These are phyloP conservation scores for Fusarium chlamydosporum DNA, from an alignment of 2,329 filamentous ascomycete genomes.

Conservation along the genomic window DNA sequence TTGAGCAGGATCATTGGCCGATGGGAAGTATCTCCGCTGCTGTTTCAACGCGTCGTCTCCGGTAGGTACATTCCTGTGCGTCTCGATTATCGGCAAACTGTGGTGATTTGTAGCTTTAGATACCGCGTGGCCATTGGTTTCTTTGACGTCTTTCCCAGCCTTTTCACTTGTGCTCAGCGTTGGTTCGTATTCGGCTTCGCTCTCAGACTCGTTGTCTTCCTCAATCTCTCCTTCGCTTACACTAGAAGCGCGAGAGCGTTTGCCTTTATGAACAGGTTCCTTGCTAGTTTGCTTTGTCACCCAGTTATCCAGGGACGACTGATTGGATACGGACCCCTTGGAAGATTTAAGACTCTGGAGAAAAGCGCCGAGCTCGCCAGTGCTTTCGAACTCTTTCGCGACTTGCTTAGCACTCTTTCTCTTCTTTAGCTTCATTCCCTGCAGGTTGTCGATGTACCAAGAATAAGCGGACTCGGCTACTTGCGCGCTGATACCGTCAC, in stretches of 20 bases:
- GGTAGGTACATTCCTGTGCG: conserved; percentile 47
- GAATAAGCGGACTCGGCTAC: conserved; percentile 50
- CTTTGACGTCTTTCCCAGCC: conserved; percentile 14
- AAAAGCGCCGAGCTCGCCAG: conserved; percentile 45
- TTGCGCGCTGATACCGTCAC: conserved; percentile 44
- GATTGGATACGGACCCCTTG: conserved; percentile 2
- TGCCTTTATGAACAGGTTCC: conserved; percentile 28
- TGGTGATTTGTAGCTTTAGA: conserved; percentile 11
- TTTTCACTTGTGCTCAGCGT: conserved; percentile 35
- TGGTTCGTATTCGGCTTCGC: conserved; percentile 50
- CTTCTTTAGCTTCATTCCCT: conserved; percentile 54
- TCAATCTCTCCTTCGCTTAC: conserved; percentile 39
- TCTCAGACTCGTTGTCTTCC: conserved; percentile 42
- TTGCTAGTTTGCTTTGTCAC: conserved; percentile 16
- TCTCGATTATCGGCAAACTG: conserved; percentile 26
- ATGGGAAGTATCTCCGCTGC: conserved; percentile 67
- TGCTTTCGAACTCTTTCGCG: conserved; percentile 47
- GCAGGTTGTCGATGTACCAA: conserved; percentile 53
- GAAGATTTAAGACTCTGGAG: conserved; percentile 40
- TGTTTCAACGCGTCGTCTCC: conserved; percentile 56
- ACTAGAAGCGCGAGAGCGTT: conserved; percentile 42
- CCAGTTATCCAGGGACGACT: conserved; percentile 25
- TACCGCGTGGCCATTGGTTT: conserved; percentile 31
- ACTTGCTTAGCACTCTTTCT: conserved; percentile 52
- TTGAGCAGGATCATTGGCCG: conserved; percentile 57